Evolutionary conservation across 805 yeast species (phyloP), one percentile per base, ranked within the genome.

Genomic region (Spathaspora gorwiae): DNA sequence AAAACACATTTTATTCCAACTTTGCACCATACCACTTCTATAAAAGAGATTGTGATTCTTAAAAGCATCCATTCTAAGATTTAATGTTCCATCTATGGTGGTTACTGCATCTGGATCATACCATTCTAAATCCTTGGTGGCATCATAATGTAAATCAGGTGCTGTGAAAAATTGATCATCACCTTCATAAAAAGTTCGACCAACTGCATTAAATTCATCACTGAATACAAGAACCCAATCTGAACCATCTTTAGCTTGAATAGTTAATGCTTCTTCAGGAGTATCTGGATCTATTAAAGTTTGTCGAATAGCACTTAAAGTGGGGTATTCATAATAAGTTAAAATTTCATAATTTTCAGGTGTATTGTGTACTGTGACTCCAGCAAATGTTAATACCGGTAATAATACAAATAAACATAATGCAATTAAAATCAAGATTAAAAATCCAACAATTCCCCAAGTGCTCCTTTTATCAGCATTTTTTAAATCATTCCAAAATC

Each of bases 371-470:
- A 54, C 47, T 8, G 79, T 65, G 19, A 78, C 81, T 47, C 95
- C 95, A 1, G 96, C 72, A 64, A 75, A 94, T 0, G 97, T 90
- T 42, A 94, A 64, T 1, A 83, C 92, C 1, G 99, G 98, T 49
- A 87, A 68, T 4, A 92, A 67, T 40, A 94, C 75, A 57, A 92
- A 89, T 9, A 92, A 62, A 15, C 75, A 78, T 10, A 83, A 53
- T 3, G 79, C 84, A 29, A 85, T 95, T 4, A 83, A 44, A 19
- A 79, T 66, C 37, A 92, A 68, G 1, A 73, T 46, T 5, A 84
- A 29, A 35, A 90, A 54, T 19, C 90, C 89, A 19, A 77, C 37
- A 35, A 83, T 59, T 2, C 89, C 90, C 48, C 79, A 75, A 7
- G 73, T 56, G 0, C 90, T 80, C 53, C 82, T 72, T 55, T 62